These are phyloP conservation scores for Ilyonectria robusta DNA, from an alignment of 2,329 filamentous ascomycete species.

Conservation along the genomic window DNA sequence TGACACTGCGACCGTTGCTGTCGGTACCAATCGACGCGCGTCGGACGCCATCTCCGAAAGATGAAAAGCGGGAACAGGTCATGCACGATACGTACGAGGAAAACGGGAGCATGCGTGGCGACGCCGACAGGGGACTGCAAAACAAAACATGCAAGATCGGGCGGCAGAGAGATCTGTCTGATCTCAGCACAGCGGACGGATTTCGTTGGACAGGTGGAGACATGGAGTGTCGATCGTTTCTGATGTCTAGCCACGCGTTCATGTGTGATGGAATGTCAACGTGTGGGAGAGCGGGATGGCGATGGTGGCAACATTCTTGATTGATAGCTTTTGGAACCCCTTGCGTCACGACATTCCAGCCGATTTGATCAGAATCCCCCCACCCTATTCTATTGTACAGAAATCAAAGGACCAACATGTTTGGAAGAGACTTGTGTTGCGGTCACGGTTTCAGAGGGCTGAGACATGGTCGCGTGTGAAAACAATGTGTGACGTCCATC, in stretches of 20 bases:
- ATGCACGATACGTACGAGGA: neutral
- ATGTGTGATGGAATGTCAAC: constrained; percentile 1
- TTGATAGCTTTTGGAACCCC: neutral
- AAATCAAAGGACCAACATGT: constrained; percentile 1
- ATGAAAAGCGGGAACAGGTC: constrained; percentile 16
- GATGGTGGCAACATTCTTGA: neutral
- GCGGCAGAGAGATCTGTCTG: constrained; percentile 3
- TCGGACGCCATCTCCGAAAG: constrained; percentile 16
- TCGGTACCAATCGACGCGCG: constrained; percentile 22
- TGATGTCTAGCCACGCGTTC: constrained; percentile 4
- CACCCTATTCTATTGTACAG: constrained; percentile 1
- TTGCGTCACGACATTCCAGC: neutral
- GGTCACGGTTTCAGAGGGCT: neutral
- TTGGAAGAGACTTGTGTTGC: neutral
- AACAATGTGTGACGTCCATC: neutral
- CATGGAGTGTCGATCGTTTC: constrained; percentile 1
- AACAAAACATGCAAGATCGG: constrained; percentile 5
- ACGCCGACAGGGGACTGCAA: neutral
- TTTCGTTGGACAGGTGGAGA: neutral
- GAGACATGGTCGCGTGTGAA: neutral
- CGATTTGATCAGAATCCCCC: neutral
- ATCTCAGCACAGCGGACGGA: neutral
- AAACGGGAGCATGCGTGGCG: neutral
- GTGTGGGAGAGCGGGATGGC: neutral
- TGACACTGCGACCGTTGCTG: neutral